phyloP scores from a whole-genome alignment of 495 filamentous ascomycete genomes.

The Darksidea phi region DNA sequence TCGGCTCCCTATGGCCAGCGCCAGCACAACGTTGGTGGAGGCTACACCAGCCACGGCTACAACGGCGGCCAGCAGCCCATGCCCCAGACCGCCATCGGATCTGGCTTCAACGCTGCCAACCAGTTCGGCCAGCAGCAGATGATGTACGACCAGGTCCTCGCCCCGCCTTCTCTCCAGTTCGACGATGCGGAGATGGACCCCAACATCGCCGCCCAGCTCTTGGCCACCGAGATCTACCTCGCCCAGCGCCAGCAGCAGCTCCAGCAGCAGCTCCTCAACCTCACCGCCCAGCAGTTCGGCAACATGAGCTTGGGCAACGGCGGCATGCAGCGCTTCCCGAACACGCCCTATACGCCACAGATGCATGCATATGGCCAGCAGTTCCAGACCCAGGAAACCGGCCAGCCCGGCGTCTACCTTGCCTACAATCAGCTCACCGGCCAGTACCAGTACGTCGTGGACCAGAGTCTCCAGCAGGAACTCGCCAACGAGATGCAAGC shows the following conservation, averaged over 20 bases:
- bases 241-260: constrained; percentile 86
- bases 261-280: constrained; percentile 55
- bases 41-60: constrained; percentile 46
- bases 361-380: constrained; percentile 66
- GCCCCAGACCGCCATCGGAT: constrained; percentile 63
- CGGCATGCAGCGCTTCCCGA: constrained; percentile 43
- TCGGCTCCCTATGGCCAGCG: constrained; percentile 60
- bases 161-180: constrained; percentile 72
- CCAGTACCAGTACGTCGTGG: constrained; percentile 72
- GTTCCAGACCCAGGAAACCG: constrained; percentile 66
- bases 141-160: constrained; percentile 81
- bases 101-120: constrained; percentile 49
- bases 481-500: constrained; percentile 39
- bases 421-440: constrained; percentile 81
- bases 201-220: constrained; percentile 73
- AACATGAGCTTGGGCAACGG: constrained; percentile 57
- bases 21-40: constrained; percentile 48
- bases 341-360: constrained; percentile 47
- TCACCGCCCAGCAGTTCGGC: constrained; percentile 72
- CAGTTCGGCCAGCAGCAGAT: constrained; percentile 55
- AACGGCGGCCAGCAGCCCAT: constrained; percentile 48
- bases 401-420: constrained; percentile 71
- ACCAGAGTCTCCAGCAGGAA: constrained; percentile 47
- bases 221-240: constrained; percentile 81
- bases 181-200: constrained; percentile 73